Evolutionary conservation across 257 asterid species (phyloP).

Genomic region (Fraxinus anomala): DNA sequence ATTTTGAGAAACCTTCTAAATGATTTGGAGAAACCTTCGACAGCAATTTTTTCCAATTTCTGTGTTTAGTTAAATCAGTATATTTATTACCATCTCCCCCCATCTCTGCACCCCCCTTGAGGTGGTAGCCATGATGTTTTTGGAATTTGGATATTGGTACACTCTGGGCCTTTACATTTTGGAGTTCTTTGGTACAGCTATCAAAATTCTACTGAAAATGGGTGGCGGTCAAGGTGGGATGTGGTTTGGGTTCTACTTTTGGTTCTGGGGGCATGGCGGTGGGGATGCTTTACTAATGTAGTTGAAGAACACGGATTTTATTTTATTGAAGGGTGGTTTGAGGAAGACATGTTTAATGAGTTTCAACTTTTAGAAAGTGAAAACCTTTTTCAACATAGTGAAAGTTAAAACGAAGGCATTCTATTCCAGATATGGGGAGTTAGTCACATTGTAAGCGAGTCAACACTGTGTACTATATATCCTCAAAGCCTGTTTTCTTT

Average conservation of each 20-base stretch:
- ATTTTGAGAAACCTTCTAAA: slow-evolving; percentile 4
- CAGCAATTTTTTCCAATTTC: slow-evolving; percentile 9
- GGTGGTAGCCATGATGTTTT: slow-evolving; percentile 18
- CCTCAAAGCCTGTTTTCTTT: slow-evolving; percentile 22
- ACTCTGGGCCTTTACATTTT: background rate
- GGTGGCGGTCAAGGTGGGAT: slow-evolving; percentile 17
- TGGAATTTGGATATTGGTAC: background rate
- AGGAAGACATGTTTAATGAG: background rate
- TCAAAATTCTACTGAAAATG: slow-evolving; percentile 17
- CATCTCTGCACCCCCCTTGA: background rate
- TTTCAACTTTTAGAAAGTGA: background rate
- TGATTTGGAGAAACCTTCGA: slow-evolving; percentile 7
- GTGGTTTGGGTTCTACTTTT: slow-evolving; percentile 1
- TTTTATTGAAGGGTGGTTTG: background rate
- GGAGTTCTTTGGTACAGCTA: background rate
- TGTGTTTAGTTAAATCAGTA: background rate
- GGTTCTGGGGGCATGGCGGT: background rate
- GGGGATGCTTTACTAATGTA: slow-evolving; percentile 2
- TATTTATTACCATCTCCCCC: slow-evolving; percentile 7
- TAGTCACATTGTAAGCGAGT: slow-evolving; percentile 9
- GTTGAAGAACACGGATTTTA: background rate
- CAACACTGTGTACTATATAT: slow-evolving; percentile 18
- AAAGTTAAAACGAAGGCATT: slow-evolving; percentile 16
- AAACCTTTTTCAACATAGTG: background rate
- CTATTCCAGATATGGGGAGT: slow-evolving; percentile 4